Evolutionary conservation across 2,329 filamentous ascomycete species (phyloP).

Genomic region (Ceratocystis albifundus): DNA sequence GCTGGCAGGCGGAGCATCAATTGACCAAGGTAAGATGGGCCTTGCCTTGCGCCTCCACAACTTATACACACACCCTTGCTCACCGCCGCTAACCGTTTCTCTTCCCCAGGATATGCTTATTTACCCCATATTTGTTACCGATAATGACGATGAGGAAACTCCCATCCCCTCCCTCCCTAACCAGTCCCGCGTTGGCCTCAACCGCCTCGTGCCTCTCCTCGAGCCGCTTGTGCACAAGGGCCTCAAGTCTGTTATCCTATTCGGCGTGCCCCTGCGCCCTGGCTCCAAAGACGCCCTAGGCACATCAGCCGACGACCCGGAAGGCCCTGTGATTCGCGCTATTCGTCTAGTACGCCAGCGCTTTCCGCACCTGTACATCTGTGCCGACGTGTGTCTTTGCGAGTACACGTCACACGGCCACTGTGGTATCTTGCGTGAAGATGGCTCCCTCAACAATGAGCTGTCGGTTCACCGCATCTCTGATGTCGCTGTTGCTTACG

Average conservation of each 20-base stretch:
- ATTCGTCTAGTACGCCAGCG: constrained; percentile 73
- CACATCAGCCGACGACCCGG: constrained; percentile 82
- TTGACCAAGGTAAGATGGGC: constrained; percentile 58
- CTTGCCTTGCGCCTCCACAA: too few species aligned
- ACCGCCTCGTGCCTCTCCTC: constrained; percentile 73
- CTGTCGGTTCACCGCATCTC: constrained; percentile 89
- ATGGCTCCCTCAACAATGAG: constrained; percentile 84
- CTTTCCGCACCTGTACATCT: constrained; percentile 86
- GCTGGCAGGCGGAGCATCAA: constrained; percentile 76
- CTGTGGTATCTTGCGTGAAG: constrained; percentile 88
- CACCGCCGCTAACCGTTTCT: neutral
- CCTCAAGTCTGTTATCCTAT: constrained; percentile 84
- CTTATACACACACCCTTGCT: neutral
- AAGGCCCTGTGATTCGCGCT: constrained; percentile 77
- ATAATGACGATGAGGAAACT: constrained; percentile 83
- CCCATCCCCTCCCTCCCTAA: constrained; percentile 83
- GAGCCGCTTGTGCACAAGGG: constrained; percentile 81
- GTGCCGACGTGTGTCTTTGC: constrained; percentile 89
- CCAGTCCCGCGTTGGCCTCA: constrained; percentile 78
- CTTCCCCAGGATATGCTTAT: constrained; percentile 79
- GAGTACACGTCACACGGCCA: constrained; percentile 98
- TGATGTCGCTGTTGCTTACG: constrained; percentile 95
- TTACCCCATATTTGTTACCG: constrained; percentile 92
- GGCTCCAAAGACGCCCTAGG: constrained; percentile 82
- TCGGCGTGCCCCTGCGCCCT: constrained; percentile 77